Base-by-base conservation (phyloP, 139 green algal species). In the Picochlorum sp. region DNA sequence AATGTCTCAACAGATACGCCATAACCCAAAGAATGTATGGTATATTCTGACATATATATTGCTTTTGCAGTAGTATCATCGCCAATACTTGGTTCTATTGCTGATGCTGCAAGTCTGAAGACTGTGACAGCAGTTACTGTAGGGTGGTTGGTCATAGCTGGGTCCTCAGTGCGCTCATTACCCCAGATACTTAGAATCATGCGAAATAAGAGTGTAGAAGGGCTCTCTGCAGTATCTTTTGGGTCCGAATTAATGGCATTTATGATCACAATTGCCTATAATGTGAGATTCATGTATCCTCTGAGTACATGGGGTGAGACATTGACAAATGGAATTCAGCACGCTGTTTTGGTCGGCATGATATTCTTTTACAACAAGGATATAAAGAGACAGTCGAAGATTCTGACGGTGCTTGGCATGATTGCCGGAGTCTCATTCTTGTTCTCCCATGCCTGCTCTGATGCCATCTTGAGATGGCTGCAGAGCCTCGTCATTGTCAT, bases 231-330 rank as follows among this genome's bases (percentile, higher is more conserved):
- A 1, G 73, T 71, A 2, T 78, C 82, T 31, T 77, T 83, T 55
- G 23, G 81, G 3, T 62, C 77, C 28, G 86, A 92, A 71, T 70
- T 91, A 21, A 28, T 82, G 18, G 83, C 76, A 47, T 92, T 86
- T 74, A 80, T 71, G 1, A 72, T 92, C n/a, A 75, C 58, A 2
- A 66, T 87, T 1, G 77, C 79, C 0, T 92, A 92, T 76, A 91
- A 91, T 65, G 6, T 83, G 5, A 28, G 41, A 5, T 50, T 60
- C 13, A 65, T 59, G 6, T 88, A 88, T 61, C 63, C 70, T 15
- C 81, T 88, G 60, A 83, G 77, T 71, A 85, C 79, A 31, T 88
- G 76, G 60, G 82, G 82, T 45, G 82, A 86, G 16, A 63, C 26
- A 24, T n/a, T 50, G 11, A 70, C 60, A 37, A 20, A 14, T 20